A percentile compares a stretch with the other conserved stretches of the same genome.
Conservation (phyloP, 2,329 filamentous ascomycete genomes). For the Fusarium nematophilum region DNA sequence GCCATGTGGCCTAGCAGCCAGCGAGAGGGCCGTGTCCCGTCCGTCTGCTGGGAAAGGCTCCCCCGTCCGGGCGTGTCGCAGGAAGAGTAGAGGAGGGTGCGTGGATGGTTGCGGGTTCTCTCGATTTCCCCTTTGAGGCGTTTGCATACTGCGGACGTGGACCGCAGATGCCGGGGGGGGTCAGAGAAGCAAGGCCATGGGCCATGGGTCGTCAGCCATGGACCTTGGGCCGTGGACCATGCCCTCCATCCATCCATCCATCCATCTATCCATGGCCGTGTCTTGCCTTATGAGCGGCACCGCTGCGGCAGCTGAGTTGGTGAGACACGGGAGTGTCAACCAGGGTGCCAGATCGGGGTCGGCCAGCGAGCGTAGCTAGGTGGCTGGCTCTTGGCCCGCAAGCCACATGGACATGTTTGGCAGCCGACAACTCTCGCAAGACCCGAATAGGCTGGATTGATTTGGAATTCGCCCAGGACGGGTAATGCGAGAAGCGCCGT, state of each 20-base stretch:
- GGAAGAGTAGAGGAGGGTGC: slow-evolving; percentile 25
- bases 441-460: neutral
- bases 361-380: slow-evolving; percentile 3
- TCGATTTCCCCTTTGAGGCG: slow-evolving; percentile 28
- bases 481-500: neutral
- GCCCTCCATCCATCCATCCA: neutral
- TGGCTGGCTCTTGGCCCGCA: slow-evolving; percentile 8
- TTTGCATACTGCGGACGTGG: slow-evolving; percentile 22
- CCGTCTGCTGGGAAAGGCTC: slow-evolving; percentile 8
- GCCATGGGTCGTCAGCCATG: too few species aligned
- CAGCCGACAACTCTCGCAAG: neutral
- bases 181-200: slow-evolving; percentile 16
- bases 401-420: slow-evolving; percentile 13
- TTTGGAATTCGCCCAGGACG: slow-evolving; percentile 8
- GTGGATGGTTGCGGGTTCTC: slow-evolving; percentile 11
- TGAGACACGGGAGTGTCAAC: slow-evolving; percentile 48
- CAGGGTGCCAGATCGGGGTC: slow-evolving; percentile 39
- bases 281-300: slow-evolving; percentile 42
- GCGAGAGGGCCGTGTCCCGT: slow-evolving; percentile 9
- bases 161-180: slow-evolving; percentile 14
- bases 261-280: slow-evolving; percentile 8
- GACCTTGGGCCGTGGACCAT: slow-evolving; percentile 11
- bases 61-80: slow-evolving; percentile 12
- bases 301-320: slow-evolving; percentile 24
- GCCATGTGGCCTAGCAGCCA: slow-evolving; percentile 31